Percentiles rank a stretch among this genome's conserved stretches.
Conservation (phyloP, 805 yeast genomes). For the Millerozyma miso region DNA sequence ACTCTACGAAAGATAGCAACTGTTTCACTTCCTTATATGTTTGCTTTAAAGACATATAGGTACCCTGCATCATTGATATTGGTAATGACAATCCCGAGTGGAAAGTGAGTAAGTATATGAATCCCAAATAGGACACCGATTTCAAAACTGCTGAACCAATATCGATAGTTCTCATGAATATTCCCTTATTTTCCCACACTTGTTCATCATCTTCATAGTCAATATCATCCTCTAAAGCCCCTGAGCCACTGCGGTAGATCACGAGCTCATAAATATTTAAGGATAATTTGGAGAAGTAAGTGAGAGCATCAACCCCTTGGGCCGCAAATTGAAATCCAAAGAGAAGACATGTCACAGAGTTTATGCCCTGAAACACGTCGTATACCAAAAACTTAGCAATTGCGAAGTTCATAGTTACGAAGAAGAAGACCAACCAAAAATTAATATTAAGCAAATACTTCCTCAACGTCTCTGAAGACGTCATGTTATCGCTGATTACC, state of each 20-base stretch:
- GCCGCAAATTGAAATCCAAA: conserved; percentile 77
- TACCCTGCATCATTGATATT: conserved; percentile 40
- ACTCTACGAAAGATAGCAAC: conserved; percentile 47
- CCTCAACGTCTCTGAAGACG: conserved; percentile 23
- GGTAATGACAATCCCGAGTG: conserved; percentile 31
- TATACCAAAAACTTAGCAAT: conserved; percentile 55
- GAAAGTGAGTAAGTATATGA: conserved; percentile 31
- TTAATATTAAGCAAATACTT: conserved; percentile 35
- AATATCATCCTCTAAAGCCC: conserved; percentile 4
- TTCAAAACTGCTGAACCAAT: conserved; percentile 43
- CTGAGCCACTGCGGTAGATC: conserved; percentile 29
- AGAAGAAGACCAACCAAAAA: conserved; percentile 39
- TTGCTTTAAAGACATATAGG: conserved; percentile 35
- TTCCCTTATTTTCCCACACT: conserved; percentile 67
- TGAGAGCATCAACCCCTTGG: conserved; percentile 50
- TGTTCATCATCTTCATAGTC: conserved; percentile 47
- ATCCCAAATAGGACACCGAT: conserved; percentile 24
- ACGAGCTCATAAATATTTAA: conserved; percentile 55
- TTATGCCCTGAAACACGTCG: conserved; percentile 47
- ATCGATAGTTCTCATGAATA: conserved; percentile 55
- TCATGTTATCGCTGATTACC: conserved; percentile 11
- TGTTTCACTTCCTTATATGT: conserved; percentile 34
- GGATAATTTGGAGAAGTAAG: conserved; percentile 41
- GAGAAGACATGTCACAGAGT: conserved; percentile 53
- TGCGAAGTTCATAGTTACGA: conserved; percentile 47